phyloP scores from a whole-genome alignment of 768 basidiomycete species.

The Russula virescens region DNA sequence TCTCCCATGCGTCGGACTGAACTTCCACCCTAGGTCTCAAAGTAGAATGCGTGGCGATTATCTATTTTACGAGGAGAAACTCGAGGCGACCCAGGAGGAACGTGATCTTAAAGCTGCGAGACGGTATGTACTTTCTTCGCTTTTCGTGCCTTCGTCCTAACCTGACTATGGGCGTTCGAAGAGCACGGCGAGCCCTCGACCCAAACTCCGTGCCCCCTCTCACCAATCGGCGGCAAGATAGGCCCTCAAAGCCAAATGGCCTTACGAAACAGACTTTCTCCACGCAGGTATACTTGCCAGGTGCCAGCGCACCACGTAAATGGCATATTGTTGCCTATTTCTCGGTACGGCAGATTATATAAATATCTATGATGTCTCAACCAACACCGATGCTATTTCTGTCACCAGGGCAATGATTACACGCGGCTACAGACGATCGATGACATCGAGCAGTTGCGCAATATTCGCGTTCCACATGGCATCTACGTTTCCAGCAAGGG shows the following conservation, averaged over 20 bases:
- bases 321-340: constrained; percentile 87
- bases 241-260: constrained; percentile 74
- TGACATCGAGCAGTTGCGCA: constrained; percentile 66
- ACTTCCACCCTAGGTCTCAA: constrained; percentile 53
- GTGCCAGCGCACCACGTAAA: constrained; percentile 52
- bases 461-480: constrained; percentile 59
- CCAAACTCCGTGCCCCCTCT: constrained; percentile 52
- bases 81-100: constrained; percentile 74
- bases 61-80: constrained; percentile 79
- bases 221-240: constrained; percentile 64
- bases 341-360: constrained; percentile 42
- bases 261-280: constrained; percentile 84
- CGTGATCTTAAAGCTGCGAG: constrained; percentile 75
- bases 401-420: constrained; percentile 60
- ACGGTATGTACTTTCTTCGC: constrained; percentile 39
- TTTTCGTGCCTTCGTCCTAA: neutral
- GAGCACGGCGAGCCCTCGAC: constrained; percentile 56
- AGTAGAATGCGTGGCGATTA: constrained; percentile 81
- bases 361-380: constrained; percentile 1
- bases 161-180: constrained; percentile 26
- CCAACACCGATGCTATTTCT: constrained; percentile 3
- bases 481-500: constrained; percentile 68
- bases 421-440: constrained; percentile 65
- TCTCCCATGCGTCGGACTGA: neutral
- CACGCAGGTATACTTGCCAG: constrained; percentile 63